These are phyloP conservation scores for Bondarzewia mesenterica DNA, from an alignment of 1,284 basidiomycete genomes.

Conservation along the genomic window DNA sequence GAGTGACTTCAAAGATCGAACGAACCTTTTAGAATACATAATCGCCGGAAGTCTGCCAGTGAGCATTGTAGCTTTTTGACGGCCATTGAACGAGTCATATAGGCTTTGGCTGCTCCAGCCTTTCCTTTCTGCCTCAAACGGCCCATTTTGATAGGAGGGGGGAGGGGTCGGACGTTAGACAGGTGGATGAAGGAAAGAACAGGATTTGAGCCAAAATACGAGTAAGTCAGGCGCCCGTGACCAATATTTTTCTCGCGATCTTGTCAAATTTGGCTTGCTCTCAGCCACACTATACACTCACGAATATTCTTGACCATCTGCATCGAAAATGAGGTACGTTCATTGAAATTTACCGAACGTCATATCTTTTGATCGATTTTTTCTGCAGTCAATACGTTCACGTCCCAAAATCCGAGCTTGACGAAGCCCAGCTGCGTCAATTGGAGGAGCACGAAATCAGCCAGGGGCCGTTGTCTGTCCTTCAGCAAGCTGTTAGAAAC, in stretches of 20 bases:
- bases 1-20: conserved; percentile 8
- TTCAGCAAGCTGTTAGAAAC: conserved; percentile 97
- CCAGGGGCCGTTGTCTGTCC: conserved; percentile 93
- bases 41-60: conserved; percentile 91
- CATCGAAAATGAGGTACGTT: neutral
- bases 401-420: conserved; percentile 94
- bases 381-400: conserved; percentile 86
- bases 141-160: conserved; percentile 53
- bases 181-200: conserved; percentile 5
- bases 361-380: neutral
- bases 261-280: no score
- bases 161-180: conserved; percentile 10
- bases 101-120: conserved; percentile 91
- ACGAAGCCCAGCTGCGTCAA: conserved; percentile 92
- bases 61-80: conserved; percentile 94
- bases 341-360: no score
- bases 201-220: neutral
- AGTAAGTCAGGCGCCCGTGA: no score
- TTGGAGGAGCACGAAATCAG: conserved; percentile 97
- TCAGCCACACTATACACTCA: neutral
- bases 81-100: conserved; percentile 86
- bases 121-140: conserved; percentile 87
- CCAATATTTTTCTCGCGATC: no score
- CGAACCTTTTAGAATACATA: conserved; percentile 96
- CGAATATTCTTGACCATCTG: neutral